A percentile compares a stretch with the other conserved stretches of the same genome.
Evolutionary conservation across 768 basidiomycete species (phyloP).

Genomic region (Rhodosporidiobolus odoratus): DNA sequence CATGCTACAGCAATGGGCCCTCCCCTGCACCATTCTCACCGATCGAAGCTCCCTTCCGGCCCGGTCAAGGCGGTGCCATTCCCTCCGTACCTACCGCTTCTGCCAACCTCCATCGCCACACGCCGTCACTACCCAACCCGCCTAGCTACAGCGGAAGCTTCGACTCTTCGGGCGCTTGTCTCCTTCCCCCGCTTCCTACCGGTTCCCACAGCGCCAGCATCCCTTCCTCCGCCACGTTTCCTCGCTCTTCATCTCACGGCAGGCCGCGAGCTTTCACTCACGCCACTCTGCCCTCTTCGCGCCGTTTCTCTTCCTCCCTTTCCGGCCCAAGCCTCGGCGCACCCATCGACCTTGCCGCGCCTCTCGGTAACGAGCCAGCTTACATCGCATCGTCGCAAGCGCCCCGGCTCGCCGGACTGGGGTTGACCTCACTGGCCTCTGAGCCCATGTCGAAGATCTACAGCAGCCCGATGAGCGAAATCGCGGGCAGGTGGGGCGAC

Average conservation of each 20-base stretch:
- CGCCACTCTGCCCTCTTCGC: neutral
- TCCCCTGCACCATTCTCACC: neutral
- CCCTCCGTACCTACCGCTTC: neutral
- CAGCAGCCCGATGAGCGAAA: constrained; percentile 4
- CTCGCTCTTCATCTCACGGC: too few relatives aligned
- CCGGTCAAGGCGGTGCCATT: neutral
- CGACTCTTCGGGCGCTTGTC: too few relatives aligned
- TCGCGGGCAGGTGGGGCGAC: neutral
- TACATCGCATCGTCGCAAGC: too few relatives aligned
- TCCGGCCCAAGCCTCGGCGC: neutral
- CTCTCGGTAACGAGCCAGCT: too few relatives aligned
- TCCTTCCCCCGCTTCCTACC: neutral
- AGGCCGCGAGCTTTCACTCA: too few relatives aligned
- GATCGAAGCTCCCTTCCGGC: neutral
- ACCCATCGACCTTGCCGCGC: neutral
- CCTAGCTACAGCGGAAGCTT: neutral
- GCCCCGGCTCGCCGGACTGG: too few relatives aligned
- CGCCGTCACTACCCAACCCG: constrained; percentile 1
- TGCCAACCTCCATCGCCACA: constrained; percentile 1
- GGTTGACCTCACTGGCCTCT: neutral
- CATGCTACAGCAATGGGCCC: neutral
- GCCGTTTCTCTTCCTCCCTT: neutral
- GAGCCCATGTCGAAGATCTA: constrained; percentile 10
- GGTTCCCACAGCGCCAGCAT: neutral
- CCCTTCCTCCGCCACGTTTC: neutral